These are phyloP conservation scores for Hirsutella thompsonii DNA, from an alignment of 2,329 filamentous ascomycete species.

Conservation along the genomic window DNA sequence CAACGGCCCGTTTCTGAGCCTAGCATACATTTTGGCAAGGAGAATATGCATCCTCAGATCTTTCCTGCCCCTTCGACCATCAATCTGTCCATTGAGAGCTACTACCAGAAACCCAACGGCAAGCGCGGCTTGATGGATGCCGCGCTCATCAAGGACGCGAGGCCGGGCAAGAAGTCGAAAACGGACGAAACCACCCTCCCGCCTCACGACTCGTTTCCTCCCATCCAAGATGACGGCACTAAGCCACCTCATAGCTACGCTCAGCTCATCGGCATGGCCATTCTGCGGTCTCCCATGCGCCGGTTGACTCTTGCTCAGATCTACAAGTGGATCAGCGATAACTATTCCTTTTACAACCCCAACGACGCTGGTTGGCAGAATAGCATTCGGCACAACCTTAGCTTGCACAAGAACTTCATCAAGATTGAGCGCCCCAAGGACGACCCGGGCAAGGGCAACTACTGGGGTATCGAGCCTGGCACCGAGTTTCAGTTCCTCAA, in stretches of 20 bases:
- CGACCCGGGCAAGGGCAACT: constrained; percentile 93
- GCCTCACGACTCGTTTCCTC: constrained; percentile 65
- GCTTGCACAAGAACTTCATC: constrained; percentile 89
- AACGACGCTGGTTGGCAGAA: constrained; percentile 94
- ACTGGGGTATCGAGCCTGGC: constrained; percentile 88
- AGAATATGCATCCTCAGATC: constrained; percentile 39
- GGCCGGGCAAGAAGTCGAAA: constrained; percentile 56
- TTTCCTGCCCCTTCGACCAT: constrained; percentile 34
- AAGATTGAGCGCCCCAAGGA: constrained; percentile 95
- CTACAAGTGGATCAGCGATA: constrained; percentile 99
- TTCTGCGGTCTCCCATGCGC: constrained; percentile 71
- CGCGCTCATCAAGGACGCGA: constrained; percentile 56
- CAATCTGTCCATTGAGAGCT: constrained; percentile 37
- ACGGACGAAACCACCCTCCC: constrained; percentile 46
- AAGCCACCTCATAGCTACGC: constrained; percentile 94
- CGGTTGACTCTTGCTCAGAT: constrained; percentile 87
- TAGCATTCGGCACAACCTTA: constrained; percentile 96
- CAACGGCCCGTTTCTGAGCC: constrained; percentile 37
- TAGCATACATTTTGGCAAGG: constrained; percentile 33
- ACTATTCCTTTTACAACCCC: constrained; percentile 74
- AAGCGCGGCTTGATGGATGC: constrained; percentile 61
- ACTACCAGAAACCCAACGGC: constrained; percentile 36
- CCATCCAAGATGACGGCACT: constrained; percentile 69
- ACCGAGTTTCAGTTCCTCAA: constrained; percentile 84
- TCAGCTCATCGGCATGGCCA: constrained; percentile 91